Evolutionary conservation across 2,329 filamentous ascomycete genomes (phyloP), one percentile per base, ranked within the genome.

Genomic region (Sarocladium kiliense): DNA sequence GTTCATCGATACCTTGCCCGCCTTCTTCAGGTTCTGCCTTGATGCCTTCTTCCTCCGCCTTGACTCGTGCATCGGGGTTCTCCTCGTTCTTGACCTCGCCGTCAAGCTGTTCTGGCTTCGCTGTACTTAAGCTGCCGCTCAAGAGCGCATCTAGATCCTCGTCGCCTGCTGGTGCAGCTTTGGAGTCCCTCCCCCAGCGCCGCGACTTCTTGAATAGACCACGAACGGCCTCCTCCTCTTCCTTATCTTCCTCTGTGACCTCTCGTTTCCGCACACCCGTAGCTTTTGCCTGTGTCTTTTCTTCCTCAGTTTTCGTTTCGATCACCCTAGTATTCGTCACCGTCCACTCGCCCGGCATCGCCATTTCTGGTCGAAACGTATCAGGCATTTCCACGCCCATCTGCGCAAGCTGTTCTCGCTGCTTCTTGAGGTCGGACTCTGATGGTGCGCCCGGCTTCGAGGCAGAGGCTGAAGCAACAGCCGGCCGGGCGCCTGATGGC

Each of bases 261-360:
- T 83, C 82, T 21, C 86, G 74, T 68, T 90, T 91, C 45, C 80
- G 74, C 18, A 86, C 77, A 1, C 84, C 85, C 26, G 76, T 74
- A 10, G 79, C 80, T 56, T 75, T 74, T 6, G 73, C 74, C 55
- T 79, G 75, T 7, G 75, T 70, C 26, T 71, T 69, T 6, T 70
- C 71, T 25, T 73, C 70, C 5, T 73, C 73, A 21, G 63, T 61
- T 30, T 62, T 68, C 14, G 77, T 74, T 14, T 77, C 71, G 21
- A 86, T 71, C 3, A 84, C 77, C 44, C 83, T 78, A 39, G 89
- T 81, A 5, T 81, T 84, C 57, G 82, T 85, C 11, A 86, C 81
- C 0, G 90, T 84, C 93, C 93, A 99, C 54, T 96, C 89, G 30
- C 94, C 91, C 3, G 87, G 86, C 75, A 97, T 85, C 4, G 92